Evolutionary conservation across 1,284 basidiomycete species (phyloP).

Genomic region (Ustilago bromivora): DNA sequence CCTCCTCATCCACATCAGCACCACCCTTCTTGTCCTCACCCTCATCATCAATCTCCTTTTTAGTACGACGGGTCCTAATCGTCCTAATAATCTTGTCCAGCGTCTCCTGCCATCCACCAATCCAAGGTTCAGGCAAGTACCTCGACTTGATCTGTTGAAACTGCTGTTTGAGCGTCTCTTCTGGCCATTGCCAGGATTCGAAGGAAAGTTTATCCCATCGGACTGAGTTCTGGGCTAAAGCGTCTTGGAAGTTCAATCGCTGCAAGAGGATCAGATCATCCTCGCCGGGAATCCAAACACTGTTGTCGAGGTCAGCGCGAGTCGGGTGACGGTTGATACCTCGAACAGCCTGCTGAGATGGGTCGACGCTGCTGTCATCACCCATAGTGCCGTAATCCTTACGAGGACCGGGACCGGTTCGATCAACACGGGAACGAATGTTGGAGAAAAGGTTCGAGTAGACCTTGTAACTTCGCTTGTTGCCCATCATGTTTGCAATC

Average conservation of each 20-base stretch:
- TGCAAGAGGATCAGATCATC: constrained; percentile 52
- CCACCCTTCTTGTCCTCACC: constrained; percentile 29
- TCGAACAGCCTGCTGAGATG: constrained; percentile 38
- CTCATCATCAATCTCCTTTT: constrained; percentile 48
- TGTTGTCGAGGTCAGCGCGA: constrained; percentile 45
- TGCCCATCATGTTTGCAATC: constrained; percentile 47
- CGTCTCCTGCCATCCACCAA: constrained; percentile 40
- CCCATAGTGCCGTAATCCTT: constrained; percentile 32
- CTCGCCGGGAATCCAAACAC: constrained; percentile 46
- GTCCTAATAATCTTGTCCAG: constrained; percentile 46
- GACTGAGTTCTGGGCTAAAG: constrained; percentile 20
- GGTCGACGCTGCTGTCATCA: constrained; percentile 16
- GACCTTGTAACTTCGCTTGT: constrained; percentile 55
- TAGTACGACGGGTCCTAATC: constrained; percentile 34
- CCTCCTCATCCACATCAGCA: constrained; percentile 1
- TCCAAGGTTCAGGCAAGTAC: constrained; percentile 44
- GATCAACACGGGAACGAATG: constrained; percentile 40
- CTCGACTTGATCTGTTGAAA: constrained; percentile 50
- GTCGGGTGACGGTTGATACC: constrained; percentile 32
- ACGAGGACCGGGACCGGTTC: constrained; percentile 27
- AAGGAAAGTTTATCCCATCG: constrained; percentile 41
- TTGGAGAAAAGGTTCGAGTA: constrained; percentile 49
- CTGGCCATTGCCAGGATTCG: constrained; percentile 44
- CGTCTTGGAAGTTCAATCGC: constrained; percentile 48
- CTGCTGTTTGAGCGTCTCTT: constrained; percentile 42